Percentiles rank a stretch among this genome's conserved stretches.
Evolutionary conservation across 2,329 filamentous ascomycete genomes (phyloP).

Genomic region (Decorospora gaudefroyi): DNA sequence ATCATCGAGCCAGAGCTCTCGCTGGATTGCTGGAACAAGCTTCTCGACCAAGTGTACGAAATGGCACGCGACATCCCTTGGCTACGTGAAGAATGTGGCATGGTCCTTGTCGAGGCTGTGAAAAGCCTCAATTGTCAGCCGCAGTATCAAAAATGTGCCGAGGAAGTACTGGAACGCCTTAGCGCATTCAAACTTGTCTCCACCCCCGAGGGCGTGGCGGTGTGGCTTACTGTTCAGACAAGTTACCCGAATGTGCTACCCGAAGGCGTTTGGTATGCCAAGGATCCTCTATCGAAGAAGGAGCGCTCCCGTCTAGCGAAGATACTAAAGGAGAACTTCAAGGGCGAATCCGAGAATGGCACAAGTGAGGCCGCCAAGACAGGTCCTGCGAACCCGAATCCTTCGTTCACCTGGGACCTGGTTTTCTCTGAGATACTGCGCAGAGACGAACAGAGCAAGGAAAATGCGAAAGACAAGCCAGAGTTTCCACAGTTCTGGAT

Average conservation of each 20-base stretch:
- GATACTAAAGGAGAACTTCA: slow-evolving; percentile 76
- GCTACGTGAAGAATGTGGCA: slow-evolving; percentile 86
- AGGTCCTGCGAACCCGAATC: slow-evolving; percentile 75
- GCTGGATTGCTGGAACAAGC: slow-evolving; percentile 62
- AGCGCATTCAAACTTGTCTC: slow-evolving; percentile 69
- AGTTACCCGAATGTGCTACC: slow-evolving; percentile 68
- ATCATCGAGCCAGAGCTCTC: slow-evolving; percentile 64
- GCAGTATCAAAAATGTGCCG: slow-evolving; percentile 60
- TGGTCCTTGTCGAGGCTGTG: slow-evolving; percentile 75
- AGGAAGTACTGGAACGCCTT: slow-evolving; percentile 66
- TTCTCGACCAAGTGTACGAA: slow-evolving; percentile 74
- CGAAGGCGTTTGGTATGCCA: slow-evolving; percentile 71
- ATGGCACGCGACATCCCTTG: slow-evolving; percentile 82
- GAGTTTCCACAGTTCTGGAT: slow-evolving; percentile 81
- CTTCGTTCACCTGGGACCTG: slow-evolving; percentile 87
- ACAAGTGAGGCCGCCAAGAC: slow-evolving; percentile 59
- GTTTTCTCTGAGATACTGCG: slow-evolving; percentile 60
- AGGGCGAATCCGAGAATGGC: slow-evolving; percentile 54
- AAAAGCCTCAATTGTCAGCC: slow-evolving; percentile 56
- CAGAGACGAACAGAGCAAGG: slow-evolving; percentile 29
- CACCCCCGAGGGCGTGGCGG: slow-evolving; percentile 84
- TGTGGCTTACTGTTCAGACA: slow-evolving; percentile 76
- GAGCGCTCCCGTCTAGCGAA: slow-evolving; percentile 71
- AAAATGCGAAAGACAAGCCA: slow-evolving; percentile 44
- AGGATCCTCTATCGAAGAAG: slow-evolving; percentile 71